Evolutionary conservation across 306 rosid genomes (phyloP).

Genomic region (Trifolium fragiferum): DNA sequence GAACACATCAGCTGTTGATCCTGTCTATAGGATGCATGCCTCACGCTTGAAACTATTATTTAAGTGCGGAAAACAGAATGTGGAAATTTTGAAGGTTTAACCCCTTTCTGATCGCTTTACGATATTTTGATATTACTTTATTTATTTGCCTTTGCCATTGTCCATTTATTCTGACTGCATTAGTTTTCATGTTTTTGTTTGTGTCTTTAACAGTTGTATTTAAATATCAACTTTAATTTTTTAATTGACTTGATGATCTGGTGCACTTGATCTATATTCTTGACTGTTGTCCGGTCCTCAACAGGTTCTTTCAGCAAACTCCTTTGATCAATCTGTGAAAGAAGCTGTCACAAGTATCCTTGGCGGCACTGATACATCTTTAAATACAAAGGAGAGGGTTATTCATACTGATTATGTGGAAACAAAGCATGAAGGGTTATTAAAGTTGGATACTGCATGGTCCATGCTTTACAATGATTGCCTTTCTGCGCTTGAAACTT

Average conservation of each 20-base stretch:
- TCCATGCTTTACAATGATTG: conserved; percentile 86
- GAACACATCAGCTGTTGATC: conserved; percentile 91
- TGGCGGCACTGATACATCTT: conserved; percentile 49
- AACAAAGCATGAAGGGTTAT: conserved; percentile 57
- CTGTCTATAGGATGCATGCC: conserved; percentile 97
- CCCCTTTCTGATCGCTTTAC: conserved; percentile 39
- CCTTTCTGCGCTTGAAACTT: conserved; percentile 86
- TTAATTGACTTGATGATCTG: not conserved
- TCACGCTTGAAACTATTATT: conserved; percentile 87
- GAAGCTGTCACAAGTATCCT: conserved; percentile 62
- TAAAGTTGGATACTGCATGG: conserved; percentile 72
- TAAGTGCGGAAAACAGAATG: conserved; percentile 67
- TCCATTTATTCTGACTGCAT: conserved; percentile 37
- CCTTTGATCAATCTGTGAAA: conserved; percentile 64
- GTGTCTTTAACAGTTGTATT: conserved; percentile 18
- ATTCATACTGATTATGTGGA: conserved; percentile 51
- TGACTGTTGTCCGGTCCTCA: conserved; percentile 43
- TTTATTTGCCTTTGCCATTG: conserved; percentile 28
- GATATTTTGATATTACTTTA: conserved; percentile 19
- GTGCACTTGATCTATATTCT: conserved; percentile 14
- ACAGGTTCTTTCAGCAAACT: conserved; percentile 79
- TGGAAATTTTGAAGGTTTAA: conserved; percentile 76
- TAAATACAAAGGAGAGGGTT: conserved; percentile 46
- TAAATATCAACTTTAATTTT: not conserved
- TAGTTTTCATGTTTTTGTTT: conserved; percentile 25